Conservation (phyloP, 257 asterid genomes). For the Paraleonurus japonicus region DNA sequence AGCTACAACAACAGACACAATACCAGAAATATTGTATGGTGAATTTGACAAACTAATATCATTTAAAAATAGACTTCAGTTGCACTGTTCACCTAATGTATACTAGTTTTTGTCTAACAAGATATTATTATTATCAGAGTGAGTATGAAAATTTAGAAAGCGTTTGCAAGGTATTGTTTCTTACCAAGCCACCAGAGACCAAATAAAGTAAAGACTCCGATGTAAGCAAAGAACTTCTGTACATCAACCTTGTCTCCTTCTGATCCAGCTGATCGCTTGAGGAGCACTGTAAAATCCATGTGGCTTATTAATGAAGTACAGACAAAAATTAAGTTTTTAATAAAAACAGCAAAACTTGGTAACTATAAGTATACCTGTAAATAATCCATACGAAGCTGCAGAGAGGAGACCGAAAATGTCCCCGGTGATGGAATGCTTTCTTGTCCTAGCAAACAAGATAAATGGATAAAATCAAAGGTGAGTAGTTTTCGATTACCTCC, state of each 20-base stretch:
- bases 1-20: conserved; percentile 34
- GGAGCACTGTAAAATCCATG: conserved; percentile 54
- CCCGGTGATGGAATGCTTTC: conserved; percentile 51
- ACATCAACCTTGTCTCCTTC: conserved; percentile 65
- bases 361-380: conserved; percentile 49
- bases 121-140: not conserved
- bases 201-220: conserved; percentile 62
- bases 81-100: no score
- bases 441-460: conserved; percentile 36
- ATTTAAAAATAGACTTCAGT: no score
- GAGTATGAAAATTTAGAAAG: not conserved
- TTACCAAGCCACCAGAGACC: conserved; percentile 92
- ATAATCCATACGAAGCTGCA: conserved; percentile 66
- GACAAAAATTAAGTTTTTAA: not conserved
- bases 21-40: not conserved
- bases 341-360: not conserved
- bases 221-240: conserved; percentile 67
- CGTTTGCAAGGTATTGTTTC: conserved; percentile 24
- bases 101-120: not conserved
- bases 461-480: not conserved
- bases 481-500: not conserved
- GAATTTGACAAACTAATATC: no score
- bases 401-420: conserved; percentile 75
- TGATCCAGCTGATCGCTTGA: conserved; percentile 70
- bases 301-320: not conserved